Evolutionary conservation across 2,329 filamentous ascomycete species (phyloP), one percentile per base, ranked within the genome.

Genomic region (Neopestalotiopsis clavispora): DNA sequence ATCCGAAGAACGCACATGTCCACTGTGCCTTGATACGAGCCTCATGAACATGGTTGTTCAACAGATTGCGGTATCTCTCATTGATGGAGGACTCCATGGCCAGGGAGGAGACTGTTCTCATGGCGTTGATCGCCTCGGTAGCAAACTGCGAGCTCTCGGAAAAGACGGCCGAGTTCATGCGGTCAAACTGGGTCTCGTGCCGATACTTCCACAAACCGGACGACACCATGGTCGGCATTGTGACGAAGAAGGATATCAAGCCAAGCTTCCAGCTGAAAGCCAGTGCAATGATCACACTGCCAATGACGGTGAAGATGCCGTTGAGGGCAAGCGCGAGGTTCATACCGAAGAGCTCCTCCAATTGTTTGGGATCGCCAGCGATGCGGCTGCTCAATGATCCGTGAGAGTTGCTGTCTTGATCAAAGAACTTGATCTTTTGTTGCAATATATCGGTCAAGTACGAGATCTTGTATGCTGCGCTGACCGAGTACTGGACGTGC

Each of bases 261-360:
- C 89, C 87, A 4, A 94, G 82, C 76, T 93, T 94, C 92, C 92
- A 94, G 1, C 90, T 90, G 75, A 91, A 93, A 1, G 84, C 81
- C 71, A 93, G 92, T 0, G 90, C 84, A 62, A 94, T 90, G 61
- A 85, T 81, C 9, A 92, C 79, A 10, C 87, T 89, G 0, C 90
- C 91, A 2, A 87, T 71, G 3, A 94, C 78, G n/a, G 90, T 86
- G 65, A 83, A 82, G 2, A 87, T 83, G 70, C 92, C 83, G 1
- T 88, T 84, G 82, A 90, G 85, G 75, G 90, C 89, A 65, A 52
- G 45, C 3, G 86, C 80, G 2, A 87, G 86, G 75, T 89, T 83
- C 1, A 91, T 80, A 75, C 90, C 86, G 74, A 89, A 86, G 4
- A 90, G 79, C 62, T 87, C 83, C 69, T 84, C 84, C 45, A 52